Evolutionary conservation across 1,284 basidiomycete genomes (phyloP).

Genomic region (Waitea zeae): DNA sequence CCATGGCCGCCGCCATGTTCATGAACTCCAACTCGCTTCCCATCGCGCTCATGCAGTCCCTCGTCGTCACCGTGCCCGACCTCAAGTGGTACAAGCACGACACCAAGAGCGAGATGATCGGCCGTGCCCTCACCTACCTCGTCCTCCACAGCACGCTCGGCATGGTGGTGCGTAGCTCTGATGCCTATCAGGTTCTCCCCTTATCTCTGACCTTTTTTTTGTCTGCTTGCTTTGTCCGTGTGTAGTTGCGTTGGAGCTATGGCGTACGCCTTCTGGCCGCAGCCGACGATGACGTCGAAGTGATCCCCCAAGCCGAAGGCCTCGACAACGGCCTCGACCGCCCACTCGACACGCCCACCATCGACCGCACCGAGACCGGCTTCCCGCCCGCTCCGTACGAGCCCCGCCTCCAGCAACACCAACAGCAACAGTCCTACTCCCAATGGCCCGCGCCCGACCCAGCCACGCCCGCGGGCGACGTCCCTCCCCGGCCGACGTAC

Average conservation of each 20-base stretch:
- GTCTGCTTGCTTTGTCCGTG: too few relatives aligned
- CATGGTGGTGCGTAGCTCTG: conserved; percentile 54
- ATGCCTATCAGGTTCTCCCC: conserved; percentile 2
- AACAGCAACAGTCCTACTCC: background rate
- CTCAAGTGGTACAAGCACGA: conserved; percentile 77
- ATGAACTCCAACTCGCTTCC: conserved; percentile 91
- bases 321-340: conserved; percentile 10
- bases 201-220: conserved; percentile 1
- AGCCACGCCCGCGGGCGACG: background rate
- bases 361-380: conserved; percentile 12
- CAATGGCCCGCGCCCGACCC: background rate
- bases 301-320: conserved; percentile 7
- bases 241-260: conserved; percentile 83
- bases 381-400: conserved; percentile 12
- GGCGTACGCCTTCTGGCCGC: conserved; percentile 65
- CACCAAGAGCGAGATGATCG: conserved; percentile 75
- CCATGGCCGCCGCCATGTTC: conserved; percentile 74
- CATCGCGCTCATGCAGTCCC: conserved; percentile 81
- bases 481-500: background rate
- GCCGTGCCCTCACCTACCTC: conserved; percentile 82
- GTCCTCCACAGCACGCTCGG: conserved; percentile 87
- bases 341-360: conserved; percentile 12
- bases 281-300: conserved; percentile 34
- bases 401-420: conserved; percentile 5
- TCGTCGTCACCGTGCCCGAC: conserved; percentile 72